Percentiles rank a stretch among this genome's conserved stretches.
Conservation (phyloP, 2,329 filamentous ascomycete species). For the Paramyrothecium roridum region DNA sequence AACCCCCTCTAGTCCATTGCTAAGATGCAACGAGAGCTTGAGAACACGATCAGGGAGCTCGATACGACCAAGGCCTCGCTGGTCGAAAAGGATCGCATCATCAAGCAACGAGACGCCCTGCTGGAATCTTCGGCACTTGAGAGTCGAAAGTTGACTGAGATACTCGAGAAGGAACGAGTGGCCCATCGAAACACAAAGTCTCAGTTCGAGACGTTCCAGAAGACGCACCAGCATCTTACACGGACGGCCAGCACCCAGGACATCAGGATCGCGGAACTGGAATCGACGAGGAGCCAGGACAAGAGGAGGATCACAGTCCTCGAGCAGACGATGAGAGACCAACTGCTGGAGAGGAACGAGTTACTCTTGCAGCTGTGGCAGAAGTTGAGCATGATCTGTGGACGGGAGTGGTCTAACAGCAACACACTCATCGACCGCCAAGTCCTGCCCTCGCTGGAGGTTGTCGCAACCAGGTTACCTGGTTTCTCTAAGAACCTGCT, state of each 20-base stretch:
- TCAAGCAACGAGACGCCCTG: slow-evolving; percentile 84
- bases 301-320: slow-evolving; percentile 72
- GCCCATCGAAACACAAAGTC: slow-evolving; percentile 82
- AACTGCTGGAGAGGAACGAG: slow-evolving; percentile 85
- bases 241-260: slow-evolving; percentile 84
- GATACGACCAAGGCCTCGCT: slow-evolving; percentile 73
- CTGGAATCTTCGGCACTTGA: slow-evolving; percentile 89
- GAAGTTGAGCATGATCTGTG: slow-evolving; percentile 78
- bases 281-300: slow-evolving; percentile 74
- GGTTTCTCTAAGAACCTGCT: slow-evolving; percentile 90
- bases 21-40: slow-evolving; percentile 84
- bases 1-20: slow-evolving; percentile 63
- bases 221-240: slow-evolving; percentile 82
- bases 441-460: slow-evolving; percentile 76
- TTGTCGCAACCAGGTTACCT: slow-evolving; percentile 79
- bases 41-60: slow-evolving; percentile 78
- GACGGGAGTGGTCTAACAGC: slow-evolving; percentile 85
- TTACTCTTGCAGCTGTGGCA: slow-evolving; percentile 90
- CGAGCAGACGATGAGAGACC: slow-evolving; percentile 79
- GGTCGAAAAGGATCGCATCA: slow-evolving; percentile 85
- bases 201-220: slow-evolving; percentile 83
- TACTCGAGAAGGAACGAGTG: slow-evolving; percentile 87
- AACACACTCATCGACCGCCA: slow-evolving; percentile 88
- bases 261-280: slow-evolving; percentile 79
- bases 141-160: slow-evolving; percentile 76